Base-by-base conservation (phyloP, 106 monocot genomes). In the Allium sativum region DNA sequence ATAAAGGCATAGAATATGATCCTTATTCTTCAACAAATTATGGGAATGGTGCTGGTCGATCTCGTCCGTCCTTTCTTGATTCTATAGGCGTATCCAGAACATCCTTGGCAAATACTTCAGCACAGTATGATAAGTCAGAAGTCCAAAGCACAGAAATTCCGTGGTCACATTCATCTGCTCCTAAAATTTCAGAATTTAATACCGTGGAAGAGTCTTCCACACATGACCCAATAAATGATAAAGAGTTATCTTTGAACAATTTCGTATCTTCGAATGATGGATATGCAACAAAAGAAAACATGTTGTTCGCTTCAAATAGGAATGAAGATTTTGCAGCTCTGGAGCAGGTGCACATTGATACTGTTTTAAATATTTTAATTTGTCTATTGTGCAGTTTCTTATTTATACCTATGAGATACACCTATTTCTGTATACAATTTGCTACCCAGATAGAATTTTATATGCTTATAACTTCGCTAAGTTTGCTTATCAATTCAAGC, bases 1-100 rank as follows among this genome's bases (percentile, higher is more conserved):
- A 69, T 50, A 69, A 52, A 76, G 73, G 71, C 31, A 73, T 74
- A 48, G 68, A 60, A 20, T 62, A 61, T 73, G 72, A 71, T 40
- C 22, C 72, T 44, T 72, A 68, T 62, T 58, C 78, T 67, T 74
- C 79, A 55, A 45, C 60, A 54, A 47, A 48, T 63, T 73, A 58
- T 80, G 81, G 72, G 51, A 48, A 69, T 48, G 59, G 56, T 52
- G 52, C 55, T 51, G 61, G 18, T 62, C 76, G 83, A 77, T 72
- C 82, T 51, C 71, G 92, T 7, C 92, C 84, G 65, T 92, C 88
- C 50, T 99, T 99, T 71, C 92, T 88, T 76, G 88, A 92, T 52
- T 76, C 88, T 18, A 48, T 99, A 73, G 88, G 84, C 58, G 74
- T 80, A 12, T 68, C 79, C 51, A 73, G 69, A 61, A 79, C 16